These are phyloP conservation scores for Nakazawaea molendinolei DNA, from an alignment of 805 yeast genomes.

Conservation along the genomic window DNA sequence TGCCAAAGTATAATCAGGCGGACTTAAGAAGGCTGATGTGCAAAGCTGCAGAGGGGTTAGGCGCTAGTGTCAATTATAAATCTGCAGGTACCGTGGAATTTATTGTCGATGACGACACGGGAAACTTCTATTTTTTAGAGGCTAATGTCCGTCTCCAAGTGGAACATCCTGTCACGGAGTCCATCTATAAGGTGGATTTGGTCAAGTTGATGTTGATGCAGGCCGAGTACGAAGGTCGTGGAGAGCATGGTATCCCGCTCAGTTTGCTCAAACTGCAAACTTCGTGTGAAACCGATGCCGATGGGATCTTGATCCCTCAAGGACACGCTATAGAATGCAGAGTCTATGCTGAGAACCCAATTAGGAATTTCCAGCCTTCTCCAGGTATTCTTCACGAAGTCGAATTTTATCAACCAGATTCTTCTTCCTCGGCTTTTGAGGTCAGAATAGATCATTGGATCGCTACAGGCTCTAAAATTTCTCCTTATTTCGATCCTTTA, in stretches of 20 bases:
- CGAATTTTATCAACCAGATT: conserved; percentile 13
- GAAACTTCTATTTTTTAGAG: conserved; percentile 21
- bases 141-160: conserved; percentile 25
- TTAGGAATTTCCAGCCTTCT: conserved; percentile 21
- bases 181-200: conserved; percentile 19
- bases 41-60: conserved; percentile 17
- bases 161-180: conserved; percentile 24
- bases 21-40: conserved; percentile 16
- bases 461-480: conserved; percentile 20
- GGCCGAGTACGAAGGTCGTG: conserved; percentile 19
- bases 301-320: conserved; percentile 17
- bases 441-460: conserved; percentile 23
- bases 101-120: conserved; percentile 21
- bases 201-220: conserved; percentile 22
- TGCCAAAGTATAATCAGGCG: conserved; percentile 8
- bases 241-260: conserved; percentile 16
- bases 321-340: conserved; percentile 25
- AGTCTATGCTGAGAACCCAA: conserved; percentile 23
- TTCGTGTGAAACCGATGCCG: conserved; percentile 3
- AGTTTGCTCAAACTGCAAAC: conserved; percentile 12
- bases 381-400: conserved; percentile 22
- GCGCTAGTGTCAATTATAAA: conserved; percentile 19
- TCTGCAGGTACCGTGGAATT: conserved; percentile 27
- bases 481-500: conserved; percentile 26
- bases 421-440: no score